These are phyloP conservation scores for Paraurostyla sp. DNA, from an alignment of 73 alveolate genomes.

Conservation along the genomic window DNA sequence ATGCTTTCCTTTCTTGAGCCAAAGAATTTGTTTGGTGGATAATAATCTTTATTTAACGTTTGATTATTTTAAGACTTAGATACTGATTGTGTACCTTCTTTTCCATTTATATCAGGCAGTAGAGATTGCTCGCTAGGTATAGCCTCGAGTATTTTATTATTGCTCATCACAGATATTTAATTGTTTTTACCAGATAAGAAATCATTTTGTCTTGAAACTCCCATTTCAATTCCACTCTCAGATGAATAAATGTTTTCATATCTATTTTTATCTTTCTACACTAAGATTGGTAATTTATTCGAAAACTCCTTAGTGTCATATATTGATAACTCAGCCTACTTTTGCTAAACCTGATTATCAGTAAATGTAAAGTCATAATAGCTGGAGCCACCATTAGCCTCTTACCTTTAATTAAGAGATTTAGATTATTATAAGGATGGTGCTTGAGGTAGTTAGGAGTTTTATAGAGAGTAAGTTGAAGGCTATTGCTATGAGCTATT, in stretches of 20 bases:
- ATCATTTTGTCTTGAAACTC: too few relatives aligned
- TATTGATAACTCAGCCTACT: background rate
- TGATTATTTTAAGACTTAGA: background rate
- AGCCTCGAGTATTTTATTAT: background rate
- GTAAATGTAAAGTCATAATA: constrained; percentile 21
- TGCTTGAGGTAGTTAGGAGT: too few relatives aligned
- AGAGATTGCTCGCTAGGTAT: constrained; percentile 29
- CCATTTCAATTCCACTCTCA: background rate
- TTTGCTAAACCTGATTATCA: background rate
- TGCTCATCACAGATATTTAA: background rate
- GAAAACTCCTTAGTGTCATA: background rate
- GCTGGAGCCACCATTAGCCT: background rate
- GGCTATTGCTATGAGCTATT: too few relatives aligned
- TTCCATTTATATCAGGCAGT: background rate
- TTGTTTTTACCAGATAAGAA: background rate
- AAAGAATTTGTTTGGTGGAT: too few relatives aligned
- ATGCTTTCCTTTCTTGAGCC: too few relatives aligned
- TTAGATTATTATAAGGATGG: too few relatives aligned
- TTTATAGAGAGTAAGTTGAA: too few relatives aligned
- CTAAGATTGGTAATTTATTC: constrained; percentile 10
- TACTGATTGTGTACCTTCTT: background rate
- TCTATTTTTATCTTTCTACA: background rate
- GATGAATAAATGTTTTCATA: background rate
- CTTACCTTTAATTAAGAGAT: too few relatives aligned
- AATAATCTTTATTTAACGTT: too few relatives aligned